phyloP scores from a whole-genome alignment of 768 basidiomycete species.

The Lentinus tigrinus region DNA sequence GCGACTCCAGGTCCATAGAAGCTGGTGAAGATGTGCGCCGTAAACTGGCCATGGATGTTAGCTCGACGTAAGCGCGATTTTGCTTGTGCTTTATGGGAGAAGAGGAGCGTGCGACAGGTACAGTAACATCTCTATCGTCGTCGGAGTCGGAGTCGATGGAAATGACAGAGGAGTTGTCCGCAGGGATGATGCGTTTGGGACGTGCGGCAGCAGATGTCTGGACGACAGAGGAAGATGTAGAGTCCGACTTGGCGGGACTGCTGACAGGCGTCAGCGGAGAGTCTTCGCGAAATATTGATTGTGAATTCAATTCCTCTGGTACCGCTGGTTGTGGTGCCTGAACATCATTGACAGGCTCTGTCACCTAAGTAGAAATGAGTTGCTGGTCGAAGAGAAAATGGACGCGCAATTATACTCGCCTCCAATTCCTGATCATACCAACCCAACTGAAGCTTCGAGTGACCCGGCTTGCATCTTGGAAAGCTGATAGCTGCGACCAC shows the following conservation, averaged over 20 bases:
- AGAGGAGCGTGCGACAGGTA: neutral
- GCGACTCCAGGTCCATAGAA: no score
- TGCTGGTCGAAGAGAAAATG: no score
- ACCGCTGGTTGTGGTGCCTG: no score
- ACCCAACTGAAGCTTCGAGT: constrained; percentile 40
- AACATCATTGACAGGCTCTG: no score
- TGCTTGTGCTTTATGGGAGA: neutral
- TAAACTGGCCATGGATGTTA: neutral
- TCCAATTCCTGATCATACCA: constrained; percentile 54
- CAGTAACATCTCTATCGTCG: neutral
- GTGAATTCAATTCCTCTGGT: no score
- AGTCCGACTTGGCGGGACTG: no score
- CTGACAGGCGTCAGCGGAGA: no score
- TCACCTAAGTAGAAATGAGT: no score
- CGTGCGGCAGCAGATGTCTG: no score
- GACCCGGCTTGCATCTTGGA: constrained; percentile 46
- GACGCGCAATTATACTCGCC: neutral
- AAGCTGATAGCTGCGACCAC: constrained; percentile 49
- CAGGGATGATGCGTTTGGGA: neutral
- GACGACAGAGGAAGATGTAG: no score
- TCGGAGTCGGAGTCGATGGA: neutral
- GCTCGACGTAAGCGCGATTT: neutral
- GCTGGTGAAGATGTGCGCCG: no score
- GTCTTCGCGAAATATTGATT: no score
- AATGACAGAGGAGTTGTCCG: neutral